Base-by-base conservation (phyloP, 2,329 filamentous ascomycete species). In the Paracoccidioides lutzii region DNA sequence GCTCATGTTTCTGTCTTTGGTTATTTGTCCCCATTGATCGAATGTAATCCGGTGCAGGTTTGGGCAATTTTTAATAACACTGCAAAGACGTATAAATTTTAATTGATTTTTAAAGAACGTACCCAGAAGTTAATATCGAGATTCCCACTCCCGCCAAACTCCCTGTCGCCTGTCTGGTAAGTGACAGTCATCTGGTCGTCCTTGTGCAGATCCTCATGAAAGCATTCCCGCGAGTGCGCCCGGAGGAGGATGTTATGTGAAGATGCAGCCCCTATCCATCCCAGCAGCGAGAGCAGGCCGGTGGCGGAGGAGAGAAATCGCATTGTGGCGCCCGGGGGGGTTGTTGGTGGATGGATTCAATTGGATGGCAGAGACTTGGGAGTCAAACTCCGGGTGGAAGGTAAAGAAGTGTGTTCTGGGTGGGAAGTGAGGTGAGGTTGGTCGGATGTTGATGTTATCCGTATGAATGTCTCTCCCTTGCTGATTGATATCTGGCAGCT, bases 121-220 rank as follows among this genome's bases (percentile, higher is more conserved):
- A 97, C 93, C 90, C 90, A 97, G 71, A 98, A 98, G 73, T 98
- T 93, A 68, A 98, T 86, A 64, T 97, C 90, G 58, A 98, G 77
- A 69, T 96, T 97, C 38, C 91, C 91, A 57, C 90, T 90, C 53
- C 87, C 88, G 53, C 91, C 91, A 73, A 95, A 96, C 71, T 98
- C 93, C 63, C 91, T 80, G 71, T 98, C 93, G 69, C 93, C 93
- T 57, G 97, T 91, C 76, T 97, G 93, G 79, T 94, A 98, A 35
- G 90, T 95, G 58, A 98, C 90, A 7, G 90, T 96, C 93, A 98
- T 98, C 74, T 86, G 88, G 77, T 98, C 93, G 73, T 95, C 93
- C 71, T 81, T 82, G 77, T 95, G 91, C 58, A 98, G 83, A 65
- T 78, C 74, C 77, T 98, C 93, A 78, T 95, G 88, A 80, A 97